phyloP scores from a whole-genome alignment of 352 stramenopile species.

The Pythium graminicola region DNA sequence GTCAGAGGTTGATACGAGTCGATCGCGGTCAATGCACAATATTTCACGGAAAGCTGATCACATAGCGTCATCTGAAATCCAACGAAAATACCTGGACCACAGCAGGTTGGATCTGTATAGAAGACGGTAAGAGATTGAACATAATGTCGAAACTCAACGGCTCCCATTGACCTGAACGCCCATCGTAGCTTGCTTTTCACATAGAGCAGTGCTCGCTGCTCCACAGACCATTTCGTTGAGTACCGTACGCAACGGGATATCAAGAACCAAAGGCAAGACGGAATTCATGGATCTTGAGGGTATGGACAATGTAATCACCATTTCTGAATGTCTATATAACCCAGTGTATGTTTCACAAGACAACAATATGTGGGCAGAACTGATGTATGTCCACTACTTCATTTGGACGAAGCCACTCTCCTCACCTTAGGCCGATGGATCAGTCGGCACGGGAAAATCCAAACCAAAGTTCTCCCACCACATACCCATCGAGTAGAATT shows the following conservation, averaged over 20 bases:
- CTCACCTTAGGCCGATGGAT: too few species aligned
- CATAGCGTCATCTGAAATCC: background rate
- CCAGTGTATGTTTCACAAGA: too few species aligned
- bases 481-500: constrained; percentile 2
- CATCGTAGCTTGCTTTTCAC: background rate
- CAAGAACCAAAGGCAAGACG: too few species aligned
- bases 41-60: background rate
- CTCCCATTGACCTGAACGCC: background rate
- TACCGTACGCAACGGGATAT: too few species aligned
- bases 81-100: background rate
- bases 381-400: too few species aligned
- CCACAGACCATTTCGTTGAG: too few species aligned
- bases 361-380: too few species aligned
- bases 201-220: background rate
- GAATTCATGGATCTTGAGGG: too few species aligned
- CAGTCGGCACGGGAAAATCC: constrained; percentile 1
- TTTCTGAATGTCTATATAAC: too few species aligned
- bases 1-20: background rate
- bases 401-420: too few species aligned
- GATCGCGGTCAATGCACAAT: background rate
- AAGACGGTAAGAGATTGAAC: background rate
- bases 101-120: background rate
- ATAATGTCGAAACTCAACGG: background rate
- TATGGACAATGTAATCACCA: too few species aligned
- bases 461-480: constrained; percentile 1